These are phyloP conservation scores for Skeletonema costatum DNA, from an alignment of 108 stramenopile genomes.

Conservation along the genomic window DNA sequence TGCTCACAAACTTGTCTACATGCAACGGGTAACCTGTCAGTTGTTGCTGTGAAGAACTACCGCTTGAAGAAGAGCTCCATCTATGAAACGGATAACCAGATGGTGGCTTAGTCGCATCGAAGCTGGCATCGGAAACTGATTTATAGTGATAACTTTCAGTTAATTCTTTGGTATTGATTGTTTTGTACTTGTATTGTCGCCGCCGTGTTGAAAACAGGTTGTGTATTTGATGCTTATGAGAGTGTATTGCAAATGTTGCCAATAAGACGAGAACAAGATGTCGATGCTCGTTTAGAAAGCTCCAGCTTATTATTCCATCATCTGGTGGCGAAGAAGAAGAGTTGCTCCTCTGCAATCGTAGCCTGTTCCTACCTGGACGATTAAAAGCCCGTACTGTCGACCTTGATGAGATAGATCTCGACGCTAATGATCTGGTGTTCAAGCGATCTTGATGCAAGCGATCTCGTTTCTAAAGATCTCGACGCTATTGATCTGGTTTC, in stretches of 20 bases:
- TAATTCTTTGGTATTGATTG: conserved; percentile 24
- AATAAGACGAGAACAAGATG: background rate
- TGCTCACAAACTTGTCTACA: conserved; percentile 29
- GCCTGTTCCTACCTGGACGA: background rate
- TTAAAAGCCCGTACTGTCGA: background rate
- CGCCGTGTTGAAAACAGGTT: background rate
- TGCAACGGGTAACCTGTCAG: conserved; percentile 26
- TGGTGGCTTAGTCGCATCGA: conserved; percentile 22
- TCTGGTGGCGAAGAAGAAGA: background rate
- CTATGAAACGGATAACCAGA: conserved; percentile 30
- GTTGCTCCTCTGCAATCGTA: background rate
- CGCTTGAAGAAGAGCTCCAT: conserved; percentile 9
- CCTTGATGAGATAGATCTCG: background rate
- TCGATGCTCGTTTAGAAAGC: background rate
- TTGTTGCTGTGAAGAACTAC: background rate
- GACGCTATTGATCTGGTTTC: background rate
- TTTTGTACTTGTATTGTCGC: conserved; percentile 6
- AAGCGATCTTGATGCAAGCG: background rate
- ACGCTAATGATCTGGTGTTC: background rate
- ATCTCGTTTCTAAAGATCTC: background rate
- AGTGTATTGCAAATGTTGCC: background rate
- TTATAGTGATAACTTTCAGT: background rate
- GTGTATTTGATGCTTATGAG: background rate
- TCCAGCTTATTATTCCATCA: background rate
- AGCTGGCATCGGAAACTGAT: conserved; percentile 11